Evolutionary conservation across 2,329 filamentous ascomycete genomes (phyloP), one percentile per base, ranked within the genome.

Genomic region (Talaromyces rugulosus): DNA sequence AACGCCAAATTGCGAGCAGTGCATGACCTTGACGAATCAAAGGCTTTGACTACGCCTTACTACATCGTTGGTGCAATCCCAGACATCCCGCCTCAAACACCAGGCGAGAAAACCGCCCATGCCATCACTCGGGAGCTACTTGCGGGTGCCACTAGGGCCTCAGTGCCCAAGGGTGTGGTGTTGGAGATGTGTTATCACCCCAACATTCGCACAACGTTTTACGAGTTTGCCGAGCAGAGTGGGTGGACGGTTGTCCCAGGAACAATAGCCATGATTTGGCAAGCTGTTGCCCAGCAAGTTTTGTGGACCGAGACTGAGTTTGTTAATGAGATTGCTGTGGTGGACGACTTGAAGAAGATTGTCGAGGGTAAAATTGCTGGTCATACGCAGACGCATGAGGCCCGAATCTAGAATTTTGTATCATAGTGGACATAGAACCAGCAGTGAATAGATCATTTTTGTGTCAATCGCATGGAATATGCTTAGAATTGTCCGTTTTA

Each of bases 181-280:
- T 52, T 70, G 31, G 68, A 70, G 52, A 70, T 70, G 69, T 70
- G 69, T 51, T 70, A 70, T 58, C 64, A 66, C 60, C 63, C 68
- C 60, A 58, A 58, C 51, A 14, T 60, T 64, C 27, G 62, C 31
- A 70, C 68, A 7, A 59, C 59, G 2, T 56, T 70, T 16, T 61
- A 64, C 9, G 60, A 59, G 4, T 57, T 63, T 8, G 66, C 62
- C 0, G 62, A 63, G n/a, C 58, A 55, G 4, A 53, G 59, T 12
- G 67, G 67, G 12, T 70, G 68, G 68, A 60, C 53, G 14, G 61
- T 63, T 7, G 63, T 69, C 57, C 27, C 55, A 9, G 68, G 68
- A 3, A 67, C 67, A 1, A 66, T 66, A 50, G 66, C 66, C 16
- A 58, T 70, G 55, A 66, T 66, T 14, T 62, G 66, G 40, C 64